Conservation (phyloP, 2,329 filamentous ascomycete genomes). For the Calonectria honghensis region DNA sequence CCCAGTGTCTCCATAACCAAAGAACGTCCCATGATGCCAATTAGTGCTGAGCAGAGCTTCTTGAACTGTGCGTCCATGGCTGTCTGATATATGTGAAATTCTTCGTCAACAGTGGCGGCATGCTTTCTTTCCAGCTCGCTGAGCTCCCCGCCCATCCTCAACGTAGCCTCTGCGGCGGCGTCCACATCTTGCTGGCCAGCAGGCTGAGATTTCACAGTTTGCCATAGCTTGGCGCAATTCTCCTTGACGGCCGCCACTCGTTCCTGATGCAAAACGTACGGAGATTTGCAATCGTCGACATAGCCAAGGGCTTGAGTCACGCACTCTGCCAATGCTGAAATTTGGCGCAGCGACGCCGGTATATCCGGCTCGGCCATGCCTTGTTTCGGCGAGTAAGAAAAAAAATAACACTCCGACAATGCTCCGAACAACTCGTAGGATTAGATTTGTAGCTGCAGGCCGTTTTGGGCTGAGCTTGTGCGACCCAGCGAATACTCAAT, state of each 20-base stretch:
- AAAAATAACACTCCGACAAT: background rate
- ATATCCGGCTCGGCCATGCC: slow-evolving; percentile 13
- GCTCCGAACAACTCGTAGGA: background rate
- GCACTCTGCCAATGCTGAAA: slow-evolving; percentile 17
- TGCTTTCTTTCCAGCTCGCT: slow-evolving; percentile 17
- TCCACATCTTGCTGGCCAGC: background rate
- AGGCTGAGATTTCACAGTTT: background rate
- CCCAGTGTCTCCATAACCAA: background rate
- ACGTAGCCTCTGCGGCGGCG: background rate
- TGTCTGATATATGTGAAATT: background rate
- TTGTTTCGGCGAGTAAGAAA: background rate
- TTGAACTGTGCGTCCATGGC: slow-evolving; percentile 16
- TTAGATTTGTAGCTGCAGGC: background rate
- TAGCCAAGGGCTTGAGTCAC: background rate
- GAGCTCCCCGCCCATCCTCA: slow-evolving; percentile 18
- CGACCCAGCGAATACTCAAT: background rate
- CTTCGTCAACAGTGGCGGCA: slow-evolving; percentile 9
- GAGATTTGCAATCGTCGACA: slow-evolving; percentile 5
- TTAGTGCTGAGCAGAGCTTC: slow-evolving; percentile 10
- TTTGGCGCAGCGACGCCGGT: slow-evolving; percentile 19
- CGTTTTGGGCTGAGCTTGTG: background rate
- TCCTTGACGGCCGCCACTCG: background rate
- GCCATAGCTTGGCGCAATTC: background rate
- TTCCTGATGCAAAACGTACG: slow-evolving; percentile 18
- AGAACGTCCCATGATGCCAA: slow-evolving; percentile 8